Evolutionary conservation across 1,284 basidiomycete species (phyloP), one percentile per base, ranked within the genome.

Genomic region (Pseudozyma tsukubaensis): DNA sequence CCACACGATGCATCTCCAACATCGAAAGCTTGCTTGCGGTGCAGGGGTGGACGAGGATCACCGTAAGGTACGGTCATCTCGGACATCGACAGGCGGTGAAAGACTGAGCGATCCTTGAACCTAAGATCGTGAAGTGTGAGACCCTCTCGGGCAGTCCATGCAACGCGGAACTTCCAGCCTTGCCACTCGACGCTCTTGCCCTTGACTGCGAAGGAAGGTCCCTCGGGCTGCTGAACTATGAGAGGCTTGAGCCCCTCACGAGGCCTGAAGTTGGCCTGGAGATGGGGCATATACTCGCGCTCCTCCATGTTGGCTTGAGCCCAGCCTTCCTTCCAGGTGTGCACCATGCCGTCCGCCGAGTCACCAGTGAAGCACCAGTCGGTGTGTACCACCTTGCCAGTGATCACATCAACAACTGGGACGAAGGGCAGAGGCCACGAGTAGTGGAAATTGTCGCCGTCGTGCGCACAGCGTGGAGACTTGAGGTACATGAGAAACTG

Each of bases 41-140:
- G 80, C 45, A 85, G 59, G 7, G 73, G 76, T 0, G 59, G 53
- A n/a, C 67, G 57, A 5, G 74, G 78, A 19, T 87, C 86, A 35
- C 83, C 85, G 68, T 86, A 86, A 8, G 86, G 86, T 4, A 87
- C 86, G 12, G 78, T 72, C 87, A 87, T 87, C 79, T 87, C 87
- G 21, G 85, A 82, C 49, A 87, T 79, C 24, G 82, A 84, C 35
- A 87, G 54, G 29, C 86, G 81, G 78, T 87, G 86, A 77, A 87
- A 86, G 32, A 86, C 49, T 16, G 53, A 54, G 18, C 71, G 45
- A 37, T 40, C 50, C 36, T 73, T 65, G 59, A 69, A 74, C 4
- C 67, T 42, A n/a, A 74, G 50, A 29, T 74, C 72, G 60, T 77
- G 78, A 34, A 86, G 58, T 4, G 83, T 82, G 14, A 84, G 64